phyloP scores from a whole-genome alignment of 73 alveolate genomes.

The Tetrahymena elliotti region DNA sequence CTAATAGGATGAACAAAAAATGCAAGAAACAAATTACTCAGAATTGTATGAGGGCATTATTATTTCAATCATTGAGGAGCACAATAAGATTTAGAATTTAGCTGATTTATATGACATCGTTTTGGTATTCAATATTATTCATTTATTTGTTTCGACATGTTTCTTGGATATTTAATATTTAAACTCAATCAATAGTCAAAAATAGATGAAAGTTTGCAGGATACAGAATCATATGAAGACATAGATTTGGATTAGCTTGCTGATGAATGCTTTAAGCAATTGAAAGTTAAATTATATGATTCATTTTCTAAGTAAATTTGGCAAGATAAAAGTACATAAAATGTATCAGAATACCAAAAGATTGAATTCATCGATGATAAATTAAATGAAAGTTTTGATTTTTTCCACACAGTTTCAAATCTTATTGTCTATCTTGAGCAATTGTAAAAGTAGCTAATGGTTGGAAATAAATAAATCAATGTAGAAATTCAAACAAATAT shows the following conservation, averaged over 20 bases:
- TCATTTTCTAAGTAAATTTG: not conserved
- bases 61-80: not conserved
- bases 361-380: not conserved
- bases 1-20: not conserved
- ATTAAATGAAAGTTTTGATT: not conserved
- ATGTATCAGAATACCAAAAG: not conserved
- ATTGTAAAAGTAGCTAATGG: not conserved
- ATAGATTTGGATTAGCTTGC: not conserved
- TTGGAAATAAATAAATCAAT: not conserved
- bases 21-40: not conserved
- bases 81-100: not conserved
- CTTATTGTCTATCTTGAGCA: not conserved
- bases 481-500: not conserved
- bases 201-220: not conserved
- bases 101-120: not conserved
- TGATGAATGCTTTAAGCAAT: not conserved
- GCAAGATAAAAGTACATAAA: not conserved
- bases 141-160: not conserved
- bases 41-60: not conserved
- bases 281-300: not conserved
- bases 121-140: not conserved
- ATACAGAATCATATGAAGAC: not conserved
- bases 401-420: not conserved
- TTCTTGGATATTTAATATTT: not conserved
- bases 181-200: not conserved